These are phyloP conservation scores for Dichotomocladium elegans DNA, from an alignment of 371 early-diverging fungal species.

Conservation along the genomic window DNA sequence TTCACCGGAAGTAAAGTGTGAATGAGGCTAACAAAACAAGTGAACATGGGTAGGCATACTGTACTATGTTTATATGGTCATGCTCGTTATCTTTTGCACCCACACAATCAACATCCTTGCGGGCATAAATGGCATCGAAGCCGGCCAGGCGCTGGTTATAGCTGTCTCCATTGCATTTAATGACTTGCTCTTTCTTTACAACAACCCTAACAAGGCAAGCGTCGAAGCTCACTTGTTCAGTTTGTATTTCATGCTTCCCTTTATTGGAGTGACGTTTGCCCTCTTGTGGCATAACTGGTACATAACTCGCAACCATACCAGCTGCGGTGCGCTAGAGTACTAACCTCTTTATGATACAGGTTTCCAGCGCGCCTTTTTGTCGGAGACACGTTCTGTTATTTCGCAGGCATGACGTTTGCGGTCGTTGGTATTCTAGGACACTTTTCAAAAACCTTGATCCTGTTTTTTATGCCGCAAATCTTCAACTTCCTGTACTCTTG, in stretches of 20 bases:
- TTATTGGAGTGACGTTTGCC: conserved; percentile 79
- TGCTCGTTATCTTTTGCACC: conserved; percentile 91
- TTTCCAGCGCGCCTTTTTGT: conserved; percentile 93
- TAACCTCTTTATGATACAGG: conserved; percentile 32
- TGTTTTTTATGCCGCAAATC: conserved; percentile 94
- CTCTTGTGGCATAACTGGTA: conserved; percentile 86
- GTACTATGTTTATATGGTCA: conserved; percentile 91
- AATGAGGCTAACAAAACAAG: too few species aligned
- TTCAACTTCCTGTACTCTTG: conserved; percentile 94
- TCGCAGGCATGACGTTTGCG: conserved; percentile 98
- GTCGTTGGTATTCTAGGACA: conserved; percentile 94
- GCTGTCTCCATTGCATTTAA: conserved; percentile 80
- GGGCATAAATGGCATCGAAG: conserved; percentile 98
- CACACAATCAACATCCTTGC: conserved; percentile 98
- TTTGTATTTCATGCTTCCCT: conserved; percentile 88
- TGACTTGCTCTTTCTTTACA: conserved; percentile 64
- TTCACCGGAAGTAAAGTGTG: too few species aligned
- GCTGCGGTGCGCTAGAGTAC: too few species aligned
- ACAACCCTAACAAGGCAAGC: conserved; percentile 43
- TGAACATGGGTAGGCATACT: conserved; percentile 65
- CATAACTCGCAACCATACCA: too few species aligned
- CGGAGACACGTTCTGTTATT: conserved; percentile 98
- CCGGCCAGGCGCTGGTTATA: conserved; percentile 89
- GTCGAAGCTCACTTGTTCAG: conserved; percentile 78
- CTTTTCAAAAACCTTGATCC: conserved; percentile 87